Percentiles rank a stretch among this genome's conserved stretches.
Evolutionary conservation across 352 stramenopile genomes (phyloP).

Genomic region (Globisporangium rhizosaccharum): DNA sequence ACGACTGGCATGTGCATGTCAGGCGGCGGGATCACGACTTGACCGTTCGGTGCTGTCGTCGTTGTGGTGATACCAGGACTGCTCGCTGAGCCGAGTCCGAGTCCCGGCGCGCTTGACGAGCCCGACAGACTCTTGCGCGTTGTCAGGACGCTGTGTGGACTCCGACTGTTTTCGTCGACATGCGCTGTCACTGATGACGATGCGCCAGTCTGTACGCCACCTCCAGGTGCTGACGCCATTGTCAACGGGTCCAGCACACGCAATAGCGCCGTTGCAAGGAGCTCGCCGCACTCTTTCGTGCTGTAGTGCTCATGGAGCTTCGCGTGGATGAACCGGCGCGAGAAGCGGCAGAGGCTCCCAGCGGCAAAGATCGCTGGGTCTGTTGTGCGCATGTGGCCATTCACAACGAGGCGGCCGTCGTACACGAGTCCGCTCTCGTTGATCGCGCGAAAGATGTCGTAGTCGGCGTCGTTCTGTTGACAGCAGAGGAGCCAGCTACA

Average conservation of each 20-base stretch:
- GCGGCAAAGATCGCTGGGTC: slow-evolving; percentile 73
- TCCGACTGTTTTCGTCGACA: background rate
- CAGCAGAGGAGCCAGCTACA: slow-evolving; percentile 82
- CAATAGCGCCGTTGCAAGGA: slow-evolving; percentile 60
- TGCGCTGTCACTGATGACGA: too few relatives aligned
- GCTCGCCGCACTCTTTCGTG: slow-evolving; percentile 65
- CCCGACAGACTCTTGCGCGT: slow-evolving; percentile 8
- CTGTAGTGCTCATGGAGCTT: slow-evolving; percentile 80
- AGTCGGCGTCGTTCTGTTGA: slow-evolving; percentile 80
- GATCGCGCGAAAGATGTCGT: slow-evolving; percentile 86
- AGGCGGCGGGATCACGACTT: slow-evolving; percentile 44
- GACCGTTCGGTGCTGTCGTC: slow-evolving; percentile 1
- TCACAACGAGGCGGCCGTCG: slow-evolving; percentile 88
- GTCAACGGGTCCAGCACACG: slow-evolving; percentile 58
- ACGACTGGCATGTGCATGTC: slow-evolving; percentile 72
- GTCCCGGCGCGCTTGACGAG: slow-evolving; percentile 3
- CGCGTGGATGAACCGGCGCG: slow-evolving; percentile 64
- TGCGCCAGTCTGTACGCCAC: too few relatives aligned
- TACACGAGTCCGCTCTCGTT: slow-evolving; percentile 91
- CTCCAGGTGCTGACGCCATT: background rate
- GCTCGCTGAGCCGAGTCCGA: background rate
- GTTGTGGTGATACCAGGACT: background rate
- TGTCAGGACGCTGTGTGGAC: background rate
- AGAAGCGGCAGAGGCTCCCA: slow-evolving; percentile 76
- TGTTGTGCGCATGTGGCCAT: slow-evolving; percentile 79